phyloP scores from a whole-genome alignment of 1,284 basidiomycete genomes.

The Stygiomarasmius scandens region DNA sequence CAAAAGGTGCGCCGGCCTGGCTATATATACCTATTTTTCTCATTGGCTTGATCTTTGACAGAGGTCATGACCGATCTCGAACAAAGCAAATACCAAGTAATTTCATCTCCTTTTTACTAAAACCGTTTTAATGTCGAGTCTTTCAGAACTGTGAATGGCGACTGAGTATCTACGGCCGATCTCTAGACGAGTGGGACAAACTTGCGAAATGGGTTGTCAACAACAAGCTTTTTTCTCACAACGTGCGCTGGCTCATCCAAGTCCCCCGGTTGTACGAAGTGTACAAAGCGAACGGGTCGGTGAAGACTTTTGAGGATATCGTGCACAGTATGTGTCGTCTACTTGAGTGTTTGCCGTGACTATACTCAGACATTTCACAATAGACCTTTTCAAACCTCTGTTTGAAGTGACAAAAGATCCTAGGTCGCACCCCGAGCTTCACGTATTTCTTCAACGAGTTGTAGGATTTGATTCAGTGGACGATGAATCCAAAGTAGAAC shows the following conservation, averaged over 20 bases:
- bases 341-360: background rate
- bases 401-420: slow-evolving; percentile 98
- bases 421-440: slow-evolving; percentile 87
- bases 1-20: slow-evolving; percentile 76
- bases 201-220: slow-evolving; percentile 96
- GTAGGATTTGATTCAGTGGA: slow-evolving; percentile 98
- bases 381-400: slow-evolving; percentile 91
- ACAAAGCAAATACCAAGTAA: slow-evolving; percentile 96
- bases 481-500: slow-evolving; percentile 95
- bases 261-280: slow-evolving; percentile 95
- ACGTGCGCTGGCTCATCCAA: slow-evolving; percentile 98
- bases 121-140: background rate
- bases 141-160: slow-evolving; percentile 92
- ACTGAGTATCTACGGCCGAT: slow-evolving; percentile 91
- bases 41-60: slow-evolving; percentile 32
- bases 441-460: slow-evolving; percentile 95
- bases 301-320: slow-evolving; percentile 91
- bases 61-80: slow-evolving; percentile 97
- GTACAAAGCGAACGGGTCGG: slow-evolving; percentile 88
- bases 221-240: slow-evolving; percentile 93
- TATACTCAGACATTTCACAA: slow-evolving; percentile 7
- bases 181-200: slow-evolving; percentile 92
- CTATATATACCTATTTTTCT: too few relatives aligned
- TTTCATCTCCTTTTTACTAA: background rate
- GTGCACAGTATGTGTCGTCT: slow-evolving; percentile 72